Conservation (phyloP, 169 alveolate species). For the Plasmodium coatneyi region DNA sequence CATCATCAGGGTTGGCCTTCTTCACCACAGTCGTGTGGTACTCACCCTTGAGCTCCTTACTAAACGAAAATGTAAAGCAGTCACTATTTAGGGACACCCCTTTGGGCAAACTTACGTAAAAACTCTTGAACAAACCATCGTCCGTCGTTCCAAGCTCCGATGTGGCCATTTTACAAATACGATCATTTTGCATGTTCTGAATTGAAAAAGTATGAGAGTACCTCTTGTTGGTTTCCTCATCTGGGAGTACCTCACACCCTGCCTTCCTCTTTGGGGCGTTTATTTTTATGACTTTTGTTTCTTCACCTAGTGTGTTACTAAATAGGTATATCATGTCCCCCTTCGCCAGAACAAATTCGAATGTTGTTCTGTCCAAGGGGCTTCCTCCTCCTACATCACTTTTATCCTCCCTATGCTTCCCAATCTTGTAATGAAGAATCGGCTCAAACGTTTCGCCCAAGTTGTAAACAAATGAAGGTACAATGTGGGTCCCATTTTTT, state of each 20-base stretch:
- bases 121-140: conserved; percentile 15
- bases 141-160: not conserved
- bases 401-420: not conserved
- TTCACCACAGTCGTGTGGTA: not conserved
- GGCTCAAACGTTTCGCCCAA: conserved; percentile 16
- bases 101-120: conserved; percentile 5
- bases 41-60: not conserved
- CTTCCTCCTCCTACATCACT: not conserved
- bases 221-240: not conserved
- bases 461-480: not conserved
- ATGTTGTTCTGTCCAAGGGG: not conserved
- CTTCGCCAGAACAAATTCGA: not conserved
- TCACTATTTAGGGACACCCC: not conserved
- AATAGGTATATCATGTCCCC: conserved; percentile 2
- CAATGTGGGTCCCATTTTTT: not conserved
- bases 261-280: not conserved
- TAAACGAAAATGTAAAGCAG: not conserved
- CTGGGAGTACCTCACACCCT: conserved; percentile 15
- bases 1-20: not conserved
- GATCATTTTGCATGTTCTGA: not conserved
- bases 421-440: not conserved
- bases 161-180: conserved; percentile 5
- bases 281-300: conserved; percentile 15
- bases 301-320: not conserved
- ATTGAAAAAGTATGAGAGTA: conserved; percentile 20